Evolutionary conservation across 805 yeast species (phyloP), one percentile per base, ranked within the genome.

Genomic region (Yamadazyma tumulicola): DNA sequence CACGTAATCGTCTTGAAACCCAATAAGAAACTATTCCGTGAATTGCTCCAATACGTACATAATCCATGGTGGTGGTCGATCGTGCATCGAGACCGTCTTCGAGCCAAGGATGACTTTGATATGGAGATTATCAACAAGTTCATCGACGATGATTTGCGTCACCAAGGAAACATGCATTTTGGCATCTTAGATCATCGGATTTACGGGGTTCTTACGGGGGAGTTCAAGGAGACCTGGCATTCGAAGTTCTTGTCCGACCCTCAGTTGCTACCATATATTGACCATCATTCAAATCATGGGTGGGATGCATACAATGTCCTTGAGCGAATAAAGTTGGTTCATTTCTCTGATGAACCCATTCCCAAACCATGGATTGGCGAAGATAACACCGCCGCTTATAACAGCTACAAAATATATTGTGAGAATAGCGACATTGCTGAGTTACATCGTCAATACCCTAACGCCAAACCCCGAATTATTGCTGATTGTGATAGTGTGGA

Each of bases 1-100:
- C 75, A 74, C 41, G 51, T 81, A 5, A 79, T 81, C 80, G 81
- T 80, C 5, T 57, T 79, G n/a, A 66, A 61, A 26, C 86, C 86
- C 3, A 61, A 61, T 4, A 31, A 37, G 6, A 42, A 47, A 19
- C 26, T 47, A 4, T 67, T 54, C 39, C 34, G 50, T 5, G 39
- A 47, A 15, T 40, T 49, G 42, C 42, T 37, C 32, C 35, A 51
- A 10, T 52, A 38, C 23, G 45, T 57, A 0, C 29, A 50, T 27
- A 57, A 51, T 38, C 64, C 65, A 14, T 50, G 51, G 52, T 42
- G 40, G 35, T 59, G 65, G 65, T 31, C 43, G 5, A n/a, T 58
- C 10, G 38, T 38, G 14, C 38, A 42, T 13, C 31, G 61, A 15
- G 33, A 35, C 1, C 41, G 46, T 10, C 38, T 56, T 3, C 58